Base-by-base conservation (phyloP, 2,329 filamentous ascomycete species). In the Sclerotinia subarctica region DNA sequence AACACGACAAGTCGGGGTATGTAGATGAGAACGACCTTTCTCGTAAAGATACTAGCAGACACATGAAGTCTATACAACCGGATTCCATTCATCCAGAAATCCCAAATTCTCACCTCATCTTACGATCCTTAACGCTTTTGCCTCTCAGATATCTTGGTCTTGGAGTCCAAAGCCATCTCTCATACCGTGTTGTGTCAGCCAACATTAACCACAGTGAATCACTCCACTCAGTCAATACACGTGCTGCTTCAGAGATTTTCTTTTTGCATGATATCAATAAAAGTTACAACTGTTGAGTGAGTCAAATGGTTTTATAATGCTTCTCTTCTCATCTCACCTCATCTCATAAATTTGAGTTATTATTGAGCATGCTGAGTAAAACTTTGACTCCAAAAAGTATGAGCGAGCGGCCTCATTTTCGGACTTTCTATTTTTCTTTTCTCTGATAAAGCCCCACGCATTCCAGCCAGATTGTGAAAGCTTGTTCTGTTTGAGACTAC, bases 371-470 rank as follows among this genome's bases (percentile, higher is more conserved):
- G 44, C 59, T 49, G 47, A 52, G 35, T n/a, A 53, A 44, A 26
- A 46, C 24, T 38, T 51, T 47, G 49, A 64, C 32, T 60, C 65
- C 35, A 5, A 32, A 32, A 32, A 29, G 24, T 57, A n/a, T n/a
- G n/a, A n/a, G n/a, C n/a, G 29, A 29, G 49, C 70, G 72, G 73
- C 68, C 69, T 70, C 70, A 70, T 73, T 66, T 69, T 74, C 73
- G 73, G 72, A 57, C 54, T 69, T 72, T 72, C 69, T 70, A 70
- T 74, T 70, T 71, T 70, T 70, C 59, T 70, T 71, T 70, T 70
- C 59, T 35, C 32, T 35, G 72, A 72, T 69, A 72, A 71, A 64
- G 73, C 70, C 73, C 73, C 73, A 66, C 80, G 80, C 26, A 38
- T 24, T 32, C 21, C 17, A 21, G 19, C 42, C 57, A 47, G 29